Evolutionary conservation across 805 yeast genomes (phyloP).

Genomic region (Vanderwaltozyma polyspora): DNA sequence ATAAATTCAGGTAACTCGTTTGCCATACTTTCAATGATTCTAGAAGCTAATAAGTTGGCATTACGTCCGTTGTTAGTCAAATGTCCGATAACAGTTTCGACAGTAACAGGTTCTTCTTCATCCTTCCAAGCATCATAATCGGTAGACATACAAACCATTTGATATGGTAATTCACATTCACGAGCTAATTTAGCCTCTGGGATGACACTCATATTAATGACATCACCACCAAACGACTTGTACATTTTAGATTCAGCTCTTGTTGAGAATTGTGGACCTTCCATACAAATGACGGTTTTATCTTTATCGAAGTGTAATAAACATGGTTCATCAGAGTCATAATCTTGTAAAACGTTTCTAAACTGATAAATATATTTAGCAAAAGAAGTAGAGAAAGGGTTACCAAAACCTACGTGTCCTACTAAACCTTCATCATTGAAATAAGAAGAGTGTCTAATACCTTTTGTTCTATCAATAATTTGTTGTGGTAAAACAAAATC

Average conservation of each 20-base stretch:
- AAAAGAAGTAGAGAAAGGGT: conserved; percentile 78
- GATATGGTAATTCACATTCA: conserved; percentile 94
- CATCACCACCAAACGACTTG: conserved; percentile 81
- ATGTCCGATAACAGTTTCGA: conserved; percentile 91
- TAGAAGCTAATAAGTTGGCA: conserved; percentile 68
- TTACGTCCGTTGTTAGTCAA: conserved; percentile 77
- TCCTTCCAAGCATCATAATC: conserved; percentile 99
- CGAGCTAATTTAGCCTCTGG: conserved; percentile 97
- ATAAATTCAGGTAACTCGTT: conserved; percentile 43
- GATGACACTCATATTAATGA: conserved; percentile 90
- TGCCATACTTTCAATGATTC: conserved; percentile 57
- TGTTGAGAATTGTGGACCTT: conserved; percentile 96
- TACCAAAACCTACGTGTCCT: conserved; percentile 96
- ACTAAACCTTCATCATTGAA: conserved; percentile 83
- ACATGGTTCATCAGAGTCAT: conserved; percentile 44
- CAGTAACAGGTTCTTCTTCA: conserved; percentile 91
- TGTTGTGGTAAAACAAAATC: conserved; percentile 96
- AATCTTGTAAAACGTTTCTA: conserved; percentile 45
- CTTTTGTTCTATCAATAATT: conserved; percentile 93
- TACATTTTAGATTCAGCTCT: conserved; percentile 91
- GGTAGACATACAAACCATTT: conserved; percentile 98
- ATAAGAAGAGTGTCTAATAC: conserved; percentile 79
- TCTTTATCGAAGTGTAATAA: conserved; percentile 63
- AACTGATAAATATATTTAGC: conserved; percentile 53
- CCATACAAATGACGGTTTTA: conserved; percentile 88